Evolutionary conservation across 1,284 basidiomycete species (phyloP).

Genomic region (Boletellus sp.): DNA sequence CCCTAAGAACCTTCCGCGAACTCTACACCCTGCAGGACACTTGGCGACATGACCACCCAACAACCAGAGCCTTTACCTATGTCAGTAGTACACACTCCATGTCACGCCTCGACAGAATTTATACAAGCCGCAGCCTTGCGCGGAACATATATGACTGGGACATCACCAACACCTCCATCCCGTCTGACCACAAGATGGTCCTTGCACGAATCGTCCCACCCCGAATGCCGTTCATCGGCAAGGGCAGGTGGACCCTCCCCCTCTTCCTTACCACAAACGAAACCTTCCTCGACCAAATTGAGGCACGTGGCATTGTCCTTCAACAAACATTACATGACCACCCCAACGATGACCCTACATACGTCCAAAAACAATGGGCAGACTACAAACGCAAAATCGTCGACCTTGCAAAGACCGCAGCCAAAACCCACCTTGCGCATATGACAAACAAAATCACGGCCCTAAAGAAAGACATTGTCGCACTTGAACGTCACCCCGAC

Average conservation of each 20-base stretch:
- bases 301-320: too few species aligned
- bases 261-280: neutral
- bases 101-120: neutral
- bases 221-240: neutral
- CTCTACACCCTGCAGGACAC: neutral
- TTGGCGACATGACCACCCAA: neutral
- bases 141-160: neutral
- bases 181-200: neutral
- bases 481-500: neutral
- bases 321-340: too few species aligned
- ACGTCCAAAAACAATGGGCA: too few species aligned
- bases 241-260: neutral
- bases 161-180: neutral
- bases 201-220: neutral
- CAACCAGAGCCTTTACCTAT: neutral
- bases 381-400: too few species aligned
- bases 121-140: neutral
- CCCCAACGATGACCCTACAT: too few species aligned
- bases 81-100: neutral
- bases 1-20: neutral
- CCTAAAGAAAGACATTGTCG: neutral
- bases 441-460: neutral
- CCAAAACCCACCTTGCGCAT: too few species aligned
- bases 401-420: too few species aligned
- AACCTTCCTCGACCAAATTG: too few species aligned